Evolutionary conservation across 768 basidiomycete species (phyloP), one percentile per base, ranked within the genome.

Genomic region (Agaricus blazei): DNA sequence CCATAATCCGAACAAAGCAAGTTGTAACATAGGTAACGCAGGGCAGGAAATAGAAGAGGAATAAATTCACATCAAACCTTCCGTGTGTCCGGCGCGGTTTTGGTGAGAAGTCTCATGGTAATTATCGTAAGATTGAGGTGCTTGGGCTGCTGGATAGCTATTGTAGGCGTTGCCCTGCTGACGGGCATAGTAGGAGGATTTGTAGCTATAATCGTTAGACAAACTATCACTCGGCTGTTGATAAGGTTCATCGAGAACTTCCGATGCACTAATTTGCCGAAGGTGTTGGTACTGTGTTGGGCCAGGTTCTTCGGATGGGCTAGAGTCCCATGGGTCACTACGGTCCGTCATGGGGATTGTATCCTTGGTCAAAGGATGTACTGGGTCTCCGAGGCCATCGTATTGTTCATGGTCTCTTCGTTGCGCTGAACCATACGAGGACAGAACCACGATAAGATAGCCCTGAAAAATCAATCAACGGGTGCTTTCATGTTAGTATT

Each of bases 381-480:
- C 72, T 3, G 81, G 69, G 60, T 85, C 85, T 65, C 84, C 84
- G 54, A 90, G 75, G 26, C 82, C 80, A 63, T 88, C 84, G 64
- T 91, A 94, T 63, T 87, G 84, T 59, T 80, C 80, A 65, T 93
- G 90, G 63, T 93, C 92, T n/a, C 74, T 75, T 29, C 83, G 83
- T 68, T 96, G 93, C 11, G 81, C 77, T 15, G 74, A 70, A 27
- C 85, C 81, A 68, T 93, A 97, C 2, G 84, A 84, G 8, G 70
- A 69, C 45, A 76, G 54, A 27, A 77, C 68, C 40, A 75, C 48
- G 58, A 72, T 77, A 37, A 80, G 67, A 63, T 79, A 76, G 26
- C 70, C 60, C 90, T 90, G 31, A 46, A 54, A 51, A 14, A 54
- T 43, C 31, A 27, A 51, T 43, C 11, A 55, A 46, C 44, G 19